Evolutionary conservation across 2,329 filamentous ascomycete genomes (phyloP).

Genomic region (Aureobasidium melanogenum): DNA sequence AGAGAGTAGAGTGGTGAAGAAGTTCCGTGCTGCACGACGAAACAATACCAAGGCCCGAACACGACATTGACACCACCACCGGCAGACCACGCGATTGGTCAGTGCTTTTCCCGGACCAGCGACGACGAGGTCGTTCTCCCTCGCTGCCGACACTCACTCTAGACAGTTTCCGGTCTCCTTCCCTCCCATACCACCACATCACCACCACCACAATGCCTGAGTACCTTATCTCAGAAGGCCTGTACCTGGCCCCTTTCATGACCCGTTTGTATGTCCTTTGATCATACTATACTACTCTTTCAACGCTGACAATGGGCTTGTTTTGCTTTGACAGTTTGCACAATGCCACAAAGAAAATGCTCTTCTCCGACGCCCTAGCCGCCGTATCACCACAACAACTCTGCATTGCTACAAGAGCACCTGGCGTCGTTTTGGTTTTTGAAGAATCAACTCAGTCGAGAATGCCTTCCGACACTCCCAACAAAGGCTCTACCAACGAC

Average conservation of each 20-base stretch:
- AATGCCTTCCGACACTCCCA: neutral
- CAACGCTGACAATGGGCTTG: neutral
- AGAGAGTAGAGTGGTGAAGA: neutral
- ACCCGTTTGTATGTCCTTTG: neutral
- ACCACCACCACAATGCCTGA: neutral
- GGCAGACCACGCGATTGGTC: neutral
- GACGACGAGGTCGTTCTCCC: neutral
- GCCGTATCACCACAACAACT: neutral
- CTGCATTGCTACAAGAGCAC: neutral
- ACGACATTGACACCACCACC: neutral
- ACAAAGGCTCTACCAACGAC: neutral
- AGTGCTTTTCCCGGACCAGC: neutral
- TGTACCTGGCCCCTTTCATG: neutral
- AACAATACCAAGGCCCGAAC: neutral
- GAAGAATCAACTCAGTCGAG: neutral
- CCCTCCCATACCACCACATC: too few species aligned
- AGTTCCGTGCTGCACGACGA: neutral
- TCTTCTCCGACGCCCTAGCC: neutral
- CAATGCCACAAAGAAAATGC: neutral
- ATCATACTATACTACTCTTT: neutral
- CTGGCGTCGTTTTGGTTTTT: neutral
- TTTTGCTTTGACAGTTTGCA: neutral
- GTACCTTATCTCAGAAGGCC: neutral
- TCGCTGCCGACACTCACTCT: neutral
- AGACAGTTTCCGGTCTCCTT: neutral